Conservation (phyloP, 2,329 filamentous ascomycete genomes). For the Venturia carpophila region DNA sequence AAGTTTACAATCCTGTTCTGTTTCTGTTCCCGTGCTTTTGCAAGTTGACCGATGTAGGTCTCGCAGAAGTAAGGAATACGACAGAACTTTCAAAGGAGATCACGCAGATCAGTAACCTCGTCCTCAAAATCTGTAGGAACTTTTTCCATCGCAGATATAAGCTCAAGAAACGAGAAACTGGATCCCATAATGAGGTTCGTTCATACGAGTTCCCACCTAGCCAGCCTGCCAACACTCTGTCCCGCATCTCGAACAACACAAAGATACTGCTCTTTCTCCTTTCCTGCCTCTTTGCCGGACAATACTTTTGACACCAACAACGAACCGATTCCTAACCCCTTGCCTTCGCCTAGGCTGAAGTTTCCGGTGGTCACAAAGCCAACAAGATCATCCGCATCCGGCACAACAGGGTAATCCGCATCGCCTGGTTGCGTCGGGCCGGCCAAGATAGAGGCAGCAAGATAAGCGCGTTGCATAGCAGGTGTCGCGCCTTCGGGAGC, state of each 20-base stretch:
- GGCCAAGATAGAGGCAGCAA: slow-evolving; percentile 38
- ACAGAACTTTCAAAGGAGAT: too few relatives aligned
- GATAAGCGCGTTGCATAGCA: slow-evolving; percentile 43
- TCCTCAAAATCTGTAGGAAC: too few relatives aligned
- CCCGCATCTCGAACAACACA: slow-evolving; percentile 82
- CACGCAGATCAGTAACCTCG: too few relatives aligned
- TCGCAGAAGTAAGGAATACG: too few relatives aligned
- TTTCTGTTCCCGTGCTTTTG: too few relatives aligned
- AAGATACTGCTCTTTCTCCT: slow-evolving; percentile 34
- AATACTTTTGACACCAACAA: slow-evolving; percentile 46
- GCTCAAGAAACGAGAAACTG: too few relatives aligned
- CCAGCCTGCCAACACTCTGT: slow-evolving; percentile 69
- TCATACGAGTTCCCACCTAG: slow-evolving; percentile 58
- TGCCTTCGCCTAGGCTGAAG: slow-evolving; percentile 70
- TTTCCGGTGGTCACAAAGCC: slow-evolving; percentile 87
- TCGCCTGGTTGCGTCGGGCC: slow-evolving; percentile 27
- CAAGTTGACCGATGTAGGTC: too few relatives aligned
- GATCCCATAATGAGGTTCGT: neutral
- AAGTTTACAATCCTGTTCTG: too few relatives aligned
- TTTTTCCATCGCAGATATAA: too few relatives aligned
- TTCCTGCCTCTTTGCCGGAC: slow-evolving; percentile 20
- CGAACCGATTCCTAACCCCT: slow-evolving; percentile 66
- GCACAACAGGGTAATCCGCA: slow-evolving; percentile 57
- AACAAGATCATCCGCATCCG: slow-evolving; percentile 65
- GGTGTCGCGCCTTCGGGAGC: slow-evolving; percentile 32